These are phyloP conservation scores for Ophiocordyceps camponoti-saundersi DNA, from an alignment of 2,329 filamentous ascomycete species.

Conservation along the genomic window DNA sequence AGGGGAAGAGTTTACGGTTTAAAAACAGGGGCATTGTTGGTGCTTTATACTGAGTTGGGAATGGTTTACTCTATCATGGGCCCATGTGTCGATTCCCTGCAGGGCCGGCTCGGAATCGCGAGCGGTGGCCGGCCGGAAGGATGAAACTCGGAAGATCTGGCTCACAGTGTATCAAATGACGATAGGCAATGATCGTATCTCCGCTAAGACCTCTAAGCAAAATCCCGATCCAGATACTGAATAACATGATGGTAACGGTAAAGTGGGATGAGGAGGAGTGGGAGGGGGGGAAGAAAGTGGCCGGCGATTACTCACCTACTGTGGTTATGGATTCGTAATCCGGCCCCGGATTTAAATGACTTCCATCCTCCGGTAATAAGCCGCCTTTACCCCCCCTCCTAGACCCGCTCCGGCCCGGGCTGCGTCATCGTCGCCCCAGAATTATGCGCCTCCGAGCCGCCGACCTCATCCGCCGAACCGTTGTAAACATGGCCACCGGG, in stretches of 20 bases:
- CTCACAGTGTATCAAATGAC: no score
- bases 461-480: conserved; percentile 8
- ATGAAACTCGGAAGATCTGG: not conserved
- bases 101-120: not conserved
- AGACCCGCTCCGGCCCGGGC: not conserved
- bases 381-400: not conserved
- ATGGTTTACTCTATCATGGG: not conserved
- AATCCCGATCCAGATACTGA: no score
- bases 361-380: no score
- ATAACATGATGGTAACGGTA: no score
- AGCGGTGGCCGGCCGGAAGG: not conserved
- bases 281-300: no score
- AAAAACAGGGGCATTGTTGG: not conserved
- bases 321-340: no score
- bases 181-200: no score
- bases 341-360: no score
- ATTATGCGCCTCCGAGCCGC: conserved; percentile 6
- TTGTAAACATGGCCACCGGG: conserved; percentile 13
- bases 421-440: not conserved
- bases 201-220: no score
- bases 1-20: not conserved
- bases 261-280: no score
- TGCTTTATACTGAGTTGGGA: not conserved
- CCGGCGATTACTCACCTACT: no score
- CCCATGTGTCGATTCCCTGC: not conserved